A percentile compares a stretch with the other conserved stretches of the same genome.
Evolutionary conservation across 441 rosid species (phyloP).

Genomic region (Flueggea neowawraea): DNA sequence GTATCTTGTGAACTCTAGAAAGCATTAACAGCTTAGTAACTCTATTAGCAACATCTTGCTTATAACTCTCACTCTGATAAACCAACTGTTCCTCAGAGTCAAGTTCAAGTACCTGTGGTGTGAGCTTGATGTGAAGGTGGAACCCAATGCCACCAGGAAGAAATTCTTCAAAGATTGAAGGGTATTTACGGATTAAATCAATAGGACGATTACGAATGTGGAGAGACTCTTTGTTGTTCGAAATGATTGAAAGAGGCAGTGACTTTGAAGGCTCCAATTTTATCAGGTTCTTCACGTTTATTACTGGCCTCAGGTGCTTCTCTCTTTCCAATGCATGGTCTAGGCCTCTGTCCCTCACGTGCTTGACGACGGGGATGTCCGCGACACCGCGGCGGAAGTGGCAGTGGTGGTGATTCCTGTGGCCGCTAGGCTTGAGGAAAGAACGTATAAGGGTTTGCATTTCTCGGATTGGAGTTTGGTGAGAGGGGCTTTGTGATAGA

Average conservation of each 20-base stretch:
- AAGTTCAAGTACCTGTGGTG: constrained; percentile 61
- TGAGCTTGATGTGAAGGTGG: constrained; percentile 82
- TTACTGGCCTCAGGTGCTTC: constrained; percentile 63
- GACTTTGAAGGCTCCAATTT: constrained; percentile 83
- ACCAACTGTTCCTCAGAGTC: constrained; percentile 83
- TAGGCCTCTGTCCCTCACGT: constrained; percentile 80
- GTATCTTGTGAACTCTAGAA: constrained; percentile 51
- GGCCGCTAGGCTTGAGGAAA: constrained; percentile 3
- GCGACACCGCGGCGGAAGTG: constrained; percentile 23
- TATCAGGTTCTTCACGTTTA: constrained; percentile 69
- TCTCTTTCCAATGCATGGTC: constrained; percentile 87
- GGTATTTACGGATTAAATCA: constrained; percentile 74
- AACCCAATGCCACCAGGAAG: constrained; percentile 67
- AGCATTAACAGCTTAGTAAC: constrained; percentile 74
- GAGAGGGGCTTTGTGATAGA: no score
- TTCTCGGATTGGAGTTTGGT: no score
- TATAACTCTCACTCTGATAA: constrained; percentile 65
- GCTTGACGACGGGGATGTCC: constrained; percentile 34
- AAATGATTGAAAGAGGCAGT: constrained; percentile 61
- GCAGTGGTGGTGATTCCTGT: constrained; percentile 12
- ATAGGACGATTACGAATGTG: constrained; percentile 71
- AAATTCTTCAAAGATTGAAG: constrained; percentile 68
- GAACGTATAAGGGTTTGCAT: no score
- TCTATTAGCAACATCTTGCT: constrained; percentile 60
- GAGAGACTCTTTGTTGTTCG: constrained; percentile 47